Evolutionary conservation across 768 basidiomycete species (phyloP), one percentile per base, ranked within the genome.

Genomic region (Serpula lacrymans): DNA sequence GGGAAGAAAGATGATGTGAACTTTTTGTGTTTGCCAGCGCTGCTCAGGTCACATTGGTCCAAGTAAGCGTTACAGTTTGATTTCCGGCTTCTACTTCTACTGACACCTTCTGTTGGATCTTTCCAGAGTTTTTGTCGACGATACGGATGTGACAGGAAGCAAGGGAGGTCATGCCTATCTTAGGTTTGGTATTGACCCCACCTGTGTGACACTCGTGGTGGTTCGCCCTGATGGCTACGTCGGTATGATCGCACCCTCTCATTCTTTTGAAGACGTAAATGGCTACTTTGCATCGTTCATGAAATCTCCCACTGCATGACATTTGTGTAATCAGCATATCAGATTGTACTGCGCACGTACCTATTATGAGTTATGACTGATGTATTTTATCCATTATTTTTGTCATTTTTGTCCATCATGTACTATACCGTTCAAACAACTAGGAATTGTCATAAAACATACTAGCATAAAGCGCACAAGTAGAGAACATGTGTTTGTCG

Each of bases 221-320:
- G 49, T 70, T 30, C 63, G 68, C 8, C 68, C 69, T 4, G 68
- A 71, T 41, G 67, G 69, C 25, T 70, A 67, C 40, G 58, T 70
- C 2, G 68, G 68, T 12, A 53, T 55, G 30, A 41, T 70, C 20
- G 55, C 50, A n/a, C 57, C 62, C 10, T 54, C 62, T 16, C 47
- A 32, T 14, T 49, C 42, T 12, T 9, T 55, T 28, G 39, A 30
- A 5, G 65, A 69, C n/a, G 33, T 85, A 32, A 60, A 68, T 23
- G 16, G 17, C 1, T 84, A 84, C 50, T 77, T 85, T 27, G 50
- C 55, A 1, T 52, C 55, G 1, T 81, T 84, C 51, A 58, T 73
- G 55, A 41, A 55, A 17, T 26, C 58, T 37, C 36, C 11, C 11
- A n/a, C n/a, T n/a, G n/a, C n/a, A n/a, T n/a, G n/a, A n/a, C n/a